Evolutionary conservation across 2,329 filamentous ascomycete genomes (phyloP), one percentile per base, ranked within the genome.

Genomic region (Claviceps lovelessii): DNA sequence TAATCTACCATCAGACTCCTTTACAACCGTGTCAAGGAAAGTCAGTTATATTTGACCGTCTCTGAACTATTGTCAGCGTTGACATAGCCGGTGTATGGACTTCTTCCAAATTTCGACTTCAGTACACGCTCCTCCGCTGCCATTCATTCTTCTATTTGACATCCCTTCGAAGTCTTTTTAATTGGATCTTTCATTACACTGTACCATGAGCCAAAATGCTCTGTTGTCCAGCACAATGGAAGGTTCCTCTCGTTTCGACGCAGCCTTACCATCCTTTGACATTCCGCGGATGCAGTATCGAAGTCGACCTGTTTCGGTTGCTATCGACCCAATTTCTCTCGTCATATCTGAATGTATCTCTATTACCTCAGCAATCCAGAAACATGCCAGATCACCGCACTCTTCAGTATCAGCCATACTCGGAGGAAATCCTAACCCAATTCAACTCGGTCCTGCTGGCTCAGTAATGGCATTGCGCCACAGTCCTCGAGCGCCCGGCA

Each of bases 271-370:
- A 37, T 29, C 29, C 28, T 10, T 54, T 51, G 67, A 71, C 37
- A 61, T 65, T 33, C 74, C 69, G 58, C 70, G 77, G 59, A 79
- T 80, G 72, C 76, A 79, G 61, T 82, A 81, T 62, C 73, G 79
- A 63, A 81, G 75, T 63, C 76, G 78, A 19, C 79, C 79, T 7
- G 77, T 90, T 37, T 81, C 87, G 39, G 88, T 95, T 58, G 88
- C 90, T 47, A 86, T 95, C 61, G 88, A 95, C 65, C 90, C 90
- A 1, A 85, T 95, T 55, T 90, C 90, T 51, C 76, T 98, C 63
- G 90, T 98, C 60, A 95, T 95, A 59, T 95, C 91, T 71, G 93
- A 98, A 83, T 98, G 93, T 71, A 97, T 97, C 67, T 91, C 90
- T 49, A 91, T 98, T 72, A 97, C 93, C 15, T 96, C 91, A 58